Base-by-base conservation (phyloP, 345 rosid species). In the Bruguiera sexangula region DNA sequence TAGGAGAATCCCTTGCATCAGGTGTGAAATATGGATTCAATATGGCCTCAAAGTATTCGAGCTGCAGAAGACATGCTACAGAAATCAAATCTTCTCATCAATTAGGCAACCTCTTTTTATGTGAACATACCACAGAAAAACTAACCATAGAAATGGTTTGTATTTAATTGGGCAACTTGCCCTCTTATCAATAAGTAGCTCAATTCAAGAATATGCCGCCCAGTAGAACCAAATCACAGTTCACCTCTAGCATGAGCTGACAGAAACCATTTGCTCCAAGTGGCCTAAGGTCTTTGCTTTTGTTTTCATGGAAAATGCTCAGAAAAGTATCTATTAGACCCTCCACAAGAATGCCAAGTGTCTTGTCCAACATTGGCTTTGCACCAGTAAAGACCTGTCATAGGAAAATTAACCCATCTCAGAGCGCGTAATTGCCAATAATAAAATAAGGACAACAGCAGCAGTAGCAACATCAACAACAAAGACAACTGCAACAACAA, bases 231-330 rank as follows among this genome's bases (percentile, higher is more conserved):
- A 66, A n/a, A 63, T 55, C 62, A 65, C 34, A n/a, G 22, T 69
- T 62, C 84, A 91, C 98, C 98, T 95, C 97, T 5, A 95, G 87
- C 96, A 92, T 95, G 66, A 95, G 88, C 84, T 95, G 99, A 75
- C 99, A 95, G 73, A 95, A 95, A 66, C 99, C 99, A 82, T 95
- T 92, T 54, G 92, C 79, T 78, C 92, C 99, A 58, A 95, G 84
- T 46, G 87, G 81, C 65, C 86, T 81, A 36, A 95, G 86, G 63
- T 85, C 91, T 34, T 78, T 74, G 54, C 82, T 74, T 85, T 84
- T 74, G 73, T 86, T 87, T 81, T 90, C 99, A 82, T 85, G 70
- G 71, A 92, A 77, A 79, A 95, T 82, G 80, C 96, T 90, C 21
- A 90, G 84, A 72, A 92, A 90, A 52, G 92, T 95, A 80, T 92